Evolutionary conservation across 1,284 basidiomycete species (phyloP).

Genomic region (Microbotryum saponariae): DNA sequence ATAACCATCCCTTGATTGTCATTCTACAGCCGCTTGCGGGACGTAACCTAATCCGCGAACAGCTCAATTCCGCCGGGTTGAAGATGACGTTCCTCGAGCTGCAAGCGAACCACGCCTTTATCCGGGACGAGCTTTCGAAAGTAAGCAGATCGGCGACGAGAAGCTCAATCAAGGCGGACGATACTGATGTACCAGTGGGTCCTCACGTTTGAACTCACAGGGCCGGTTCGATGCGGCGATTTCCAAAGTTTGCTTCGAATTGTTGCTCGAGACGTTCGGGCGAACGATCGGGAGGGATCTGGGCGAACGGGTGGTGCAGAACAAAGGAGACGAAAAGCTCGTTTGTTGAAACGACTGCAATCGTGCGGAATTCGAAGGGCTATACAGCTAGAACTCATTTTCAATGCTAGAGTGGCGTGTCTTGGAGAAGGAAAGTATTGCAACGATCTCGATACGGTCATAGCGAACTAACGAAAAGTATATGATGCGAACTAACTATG

Average conservation of each 20-base stretch:
- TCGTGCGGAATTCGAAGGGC: too few relatives aligned
- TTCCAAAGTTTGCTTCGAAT: constrained; percentile 62
- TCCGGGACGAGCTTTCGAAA: constrained; percentile 80
- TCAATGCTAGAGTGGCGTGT: too few relatives aligned
- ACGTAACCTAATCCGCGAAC: constrained; percentile 69
- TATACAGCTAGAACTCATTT: too few relatives aligned
- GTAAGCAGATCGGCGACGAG: constrained; percentile 1
- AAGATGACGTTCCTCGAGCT: constrained; percentile 51
- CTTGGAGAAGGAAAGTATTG: too few relatives aligned
- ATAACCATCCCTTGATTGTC: neutral
- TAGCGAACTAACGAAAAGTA: too few relatives aligned
- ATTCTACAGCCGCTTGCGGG: constrained; percentile 77
- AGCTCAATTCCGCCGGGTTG: constrained; percentile 43
- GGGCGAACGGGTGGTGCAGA: constrained; percentile 44
- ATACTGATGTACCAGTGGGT: neutral
- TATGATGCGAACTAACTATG: too few relatives aligned
- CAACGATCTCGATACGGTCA: too few relatives aligned
- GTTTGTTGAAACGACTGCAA: constrained; percentile 13
- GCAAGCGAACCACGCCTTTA: constrained; percentile 86
- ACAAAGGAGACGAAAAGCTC: constrained; percentile 21
- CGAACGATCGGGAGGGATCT: constrained; percentile 74
- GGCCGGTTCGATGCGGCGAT: constrained; percentile 88
- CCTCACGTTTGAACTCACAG: constrained; percentile 3
- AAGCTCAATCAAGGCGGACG: too few relatives aligned
- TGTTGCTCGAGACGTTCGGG: constrained; percentile 90